Base-by-base conservation (phyloP, 805 yeast genomes). In the Lipomyces sp. region DNA sequence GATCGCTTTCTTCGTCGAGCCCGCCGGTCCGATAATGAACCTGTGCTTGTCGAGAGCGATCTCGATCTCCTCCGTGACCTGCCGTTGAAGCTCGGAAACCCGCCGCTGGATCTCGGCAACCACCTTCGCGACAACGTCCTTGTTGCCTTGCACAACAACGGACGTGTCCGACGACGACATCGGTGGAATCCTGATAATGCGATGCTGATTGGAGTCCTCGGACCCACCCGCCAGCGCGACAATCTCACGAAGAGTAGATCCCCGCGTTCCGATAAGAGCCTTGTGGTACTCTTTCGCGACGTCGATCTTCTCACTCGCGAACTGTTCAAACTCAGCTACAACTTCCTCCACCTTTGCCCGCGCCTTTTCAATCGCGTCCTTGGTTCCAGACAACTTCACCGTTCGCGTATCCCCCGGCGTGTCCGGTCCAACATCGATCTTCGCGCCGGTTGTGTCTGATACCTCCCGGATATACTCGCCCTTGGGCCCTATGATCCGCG, bases 401-500 rank as follows among this genome's bases (percentile, higher is more conserved):
- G 63, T 70, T 4, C 81, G 84, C 14, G 70, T 56, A 31, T 69
- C 74, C 41, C 72, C 70, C 46, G 77, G 82, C 31, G 65, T 68
- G 16, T 67, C 68, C 22, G 72, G 75, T 31, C 66, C 66, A 50
- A 71, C 62, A 37, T 71, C 72, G 42, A 71, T 68, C 23, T 63
- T 52, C n/a, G 73, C 65, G 40, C 83, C 86, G 34, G 81, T 71
- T 36, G 76, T 79, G 45, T 83, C 89, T 55, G 86, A 79, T 51
- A 95, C 83, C 63, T 84, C 86, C 56, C 82, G 85, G 63, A 93
- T 84, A 45, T 77, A 78, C 55, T 86, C 91, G 65, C 98, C 97
- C 53, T 76, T 75, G 64, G 85, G 88, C 63, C 98, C 98, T 66
- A 93, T 89, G 51, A 93, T 82, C 65, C 88, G 77, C 19, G 96